Evolutionary conservation across 257 asterid genomes (phyloP).

Genomic region (Scutellaria barbata): DNA sequence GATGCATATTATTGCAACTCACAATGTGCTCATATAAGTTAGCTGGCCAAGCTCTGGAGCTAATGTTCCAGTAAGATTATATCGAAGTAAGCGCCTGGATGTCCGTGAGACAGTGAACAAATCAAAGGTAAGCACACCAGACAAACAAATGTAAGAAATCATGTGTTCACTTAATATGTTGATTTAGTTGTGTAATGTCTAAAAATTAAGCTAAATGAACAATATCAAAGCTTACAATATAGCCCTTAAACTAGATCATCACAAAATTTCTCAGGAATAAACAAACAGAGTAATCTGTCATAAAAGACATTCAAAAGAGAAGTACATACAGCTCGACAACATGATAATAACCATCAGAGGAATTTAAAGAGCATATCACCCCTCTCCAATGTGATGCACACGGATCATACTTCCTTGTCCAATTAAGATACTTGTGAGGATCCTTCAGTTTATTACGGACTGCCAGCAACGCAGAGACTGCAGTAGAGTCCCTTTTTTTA

Average conservation of each 20-base stretch:
- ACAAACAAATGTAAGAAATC: not conserved
- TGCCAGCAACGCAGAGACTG: constrained; percentile 47
- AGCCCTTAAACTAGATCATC: not conserved
- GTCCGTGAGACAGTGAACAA: not conserved
- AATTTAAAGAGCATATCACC: constrained; percentile 29
- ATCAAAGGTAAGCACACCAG: not conserved
- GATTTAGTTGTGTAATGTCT: not conserved
- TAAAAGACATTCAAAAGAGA: not conserved
- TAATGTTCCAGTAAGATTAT: constrained; percentile 48
- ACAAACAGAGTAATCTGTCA: constrained; percentile 1
- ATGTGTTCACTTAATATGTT: not conserved
- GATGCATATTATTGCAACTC: constrained; percentile 19
- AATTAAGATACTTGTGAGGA: constrained; percentile 44
- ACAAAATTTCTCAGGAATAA: not conserved
- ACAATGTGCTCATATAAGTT: constrained; percentile 40
- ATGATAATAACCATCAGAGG: constrained; percentile 47
- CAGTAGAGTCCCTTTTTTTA: constrained; percentile 1
- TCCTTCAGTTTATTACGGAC: constrained; percentile 43
- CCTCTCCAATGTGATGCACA: constrained; percentile 49
- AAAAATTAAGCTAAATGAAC: not conserved
- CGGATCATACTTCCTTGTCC: constrained; percentile 49
- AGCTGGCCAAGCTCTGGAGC: constrained; percentile 61
- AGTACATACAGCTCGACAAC: constrained; percentile 47
- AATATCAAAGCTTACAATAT: not conserved
- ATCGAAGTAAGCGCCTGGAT: constrained; percentile 45